Evolutionary conservation across 1,284 basidiomycete species (phyloP), one percentile per base, ranked within the genome.

Genomic region (Porogramme epimiltina): DNA sequence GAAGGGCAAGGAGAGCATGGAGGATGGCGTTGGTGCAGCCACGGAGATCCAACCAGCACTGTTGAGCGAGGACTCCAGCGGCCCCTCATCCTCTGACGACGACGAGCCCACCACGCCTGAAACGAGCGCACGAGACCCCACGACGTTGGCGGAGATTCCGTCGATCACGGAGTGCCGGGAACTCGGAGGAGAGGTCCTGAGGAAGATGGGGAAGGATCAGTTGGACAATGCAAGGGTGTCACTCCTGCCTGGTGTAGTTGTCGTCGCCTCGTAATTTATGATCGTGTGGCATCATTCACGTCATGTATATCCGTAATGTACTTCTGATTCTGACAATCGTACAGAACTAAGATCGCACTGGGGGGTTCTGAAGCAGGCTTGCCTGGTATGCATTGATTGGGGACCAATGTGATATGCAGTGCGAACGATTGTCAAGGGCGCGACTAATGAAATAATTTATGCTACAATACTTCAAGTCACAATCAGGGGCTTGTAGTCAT

Each of bases 101-200:
- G 42, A 47, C 2, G 58, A 54, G 10, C 60, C 56, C 3, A 41
- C 56, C 48, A 63, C 62, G 8, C 62, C 62, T 2, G 48, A 31
- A 18, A 60, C 50, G 13, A 39, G 49, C 23, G 57, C 60, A 5
- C 52, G 60, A 39, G 57, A 55, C 19, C 28, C 54, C 9, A 41
- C 43, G 9, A 43, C 45, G 25, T 23, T 63, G 28, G 51, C 20
- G 15, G 50, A 60, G 8, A 52, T 63, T 3, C 60, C 62, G 4
- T 55, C 51, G 16, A 20, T 60, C n/a, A 19, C 40, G 22, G 51
- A 52, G 3, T 51, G 41, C 4, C n/a, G n/a, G n/a, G 55, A 58
- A 54, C 46, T 48, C 37, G 42, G 62, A 18, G 55, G 55, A 15
- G 37, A 42, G 18, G 11, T 52, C 41, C 28, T 39, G 25, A 37